Evolutionary conservation across 768 basidiomycete genomes (phyloP).

Genomic region (Lentinula edodes): DNA sequence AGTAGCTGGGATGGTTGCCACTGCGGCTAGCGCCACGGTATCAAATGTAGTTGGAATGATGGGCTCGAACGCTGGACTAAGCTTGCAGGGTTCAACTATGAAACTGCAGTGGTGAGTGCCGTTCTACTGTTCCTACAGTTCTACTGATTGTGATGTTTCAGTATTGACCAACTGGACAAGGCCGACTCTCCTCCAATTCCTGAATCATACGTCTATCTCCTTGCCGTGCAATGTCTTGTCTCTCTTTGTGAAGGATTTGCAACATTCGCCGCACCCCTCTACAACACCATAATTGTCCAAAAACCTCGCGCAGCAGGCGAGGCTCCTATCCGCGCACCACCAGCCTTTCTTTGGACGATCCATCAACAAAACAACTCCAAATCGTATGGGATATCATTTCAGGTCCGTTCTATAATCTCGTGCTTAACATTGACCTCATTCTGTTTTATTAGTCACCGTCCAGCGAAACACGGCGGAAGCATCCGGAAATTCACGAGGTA

Average conservation of each 20-base stretch:
- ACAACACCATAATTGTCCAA: constrained; percentile 64
- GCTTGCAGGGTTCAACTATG: constrained; percentile 71
- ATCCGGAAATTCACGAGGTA: constrained; percentile 94
- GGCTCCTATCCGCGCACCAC: constrained; percentile 63
- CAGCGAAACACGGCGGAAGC: constrained; percentile 82
- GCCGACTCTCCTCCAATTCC: constrained; percentile 92
- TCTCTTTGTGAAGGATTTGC: constrained; percentile 85
- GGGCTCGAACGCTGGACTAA: constrained; percentile 62
- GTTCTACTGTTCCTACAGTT: background rate
- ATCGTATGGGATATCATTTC: constrained; percentile 77
- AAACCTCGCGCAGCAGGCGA: constrained; percentile 58
- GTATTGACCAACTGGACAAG: constrained; percentile 98
- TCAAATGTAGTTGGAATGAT: constrained; percentile 87
- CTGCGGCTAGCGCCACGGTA: constrained; percentile 76
- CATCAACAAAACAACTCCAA: constrained; percentile 49
- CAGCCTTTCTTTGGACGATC: constrained; percentile 47
- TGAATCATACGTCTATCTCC: constrained; percentile 88
- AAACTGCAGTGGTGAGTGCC: constrained; percentile 76
- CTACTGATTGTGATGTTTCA: constrained; percentile 23
- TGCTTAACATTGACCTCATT: constrained; percentile 11
- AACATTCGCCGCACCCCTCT: constrained; percentile 68
- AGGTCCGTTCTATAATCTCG: constrained; percentile 31
- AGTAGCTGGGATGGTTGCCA: constrained; percentile 65
- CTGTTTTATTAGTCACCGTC: constrained; percentile 58
- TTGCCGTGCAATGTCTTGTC: constrained; percentile 83